Evolutionary conservation across 257 asterid genomes (phyloP).

Genomic region (Penstemon newberryi): DNA sequence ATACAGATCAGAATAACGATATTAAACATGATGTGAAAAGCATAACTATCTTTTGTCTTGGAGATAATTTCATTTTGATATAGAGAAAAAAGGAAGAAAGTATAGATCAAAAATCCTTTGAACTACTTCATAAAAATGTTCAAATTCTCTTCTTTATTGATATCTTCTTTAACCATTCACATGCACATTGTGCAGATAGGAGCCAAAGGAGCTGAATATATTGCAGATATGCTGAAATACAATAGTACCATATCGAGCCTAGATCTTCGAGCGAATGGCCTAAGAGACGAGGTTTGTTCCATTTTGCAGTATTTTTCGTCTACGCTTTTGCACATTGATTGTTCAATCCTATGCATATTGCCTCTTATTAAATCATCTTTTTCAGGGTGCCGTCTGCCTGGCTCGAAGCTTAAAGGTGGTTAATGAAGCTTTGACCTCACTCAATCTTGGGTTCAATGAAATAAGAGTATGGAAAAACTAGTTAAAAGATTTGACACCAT

Average conservation of each 20-base stretch:
- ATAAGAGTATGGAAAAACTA: conserved; percentile 61
- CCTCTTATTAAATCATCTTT: conserved; percentile 7
- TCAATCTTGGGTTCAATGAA: conserved; percentile 93
- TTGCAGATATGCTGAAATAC: conserved; percentile 91
- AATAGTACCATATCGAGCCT: conserved; percentile 73
- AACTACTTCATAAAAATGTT: too few species aligned
- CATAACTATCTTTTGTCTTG: too few species aligned
- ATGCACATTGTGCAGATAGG: conserved; percentile 59
- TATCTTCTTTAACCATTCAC: conserved; percentile 27
- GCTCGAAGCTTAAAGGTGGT: conserved; percentile 95
- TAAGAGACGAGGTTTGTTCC: conserved; percentile 79
- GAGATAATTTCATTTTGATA: too few species aligned
- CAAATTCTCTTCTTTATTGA: neutral
- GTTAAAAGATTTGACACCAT: conserved; percentile 2
- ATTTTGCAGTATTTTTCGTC: neutral
- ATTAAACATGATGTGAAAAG: too few species aligned
- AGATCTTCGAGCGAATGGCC: conserved; percentile 92
- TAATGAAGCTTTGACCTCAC: conserved; percentile 76
- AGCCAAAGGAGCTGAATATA: conserved; percentile 71
- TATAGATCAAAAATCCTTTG: too few species aligned
- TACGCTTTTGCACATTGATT: conserved; percentile 5
- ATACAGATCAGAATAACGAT: too few species aligned
- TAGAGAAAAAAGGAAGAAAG: too few species aligned
- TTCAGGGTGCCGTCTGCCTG: conserved; percentile 79
- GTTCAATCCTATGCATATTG: conserved; percentile 4